Percentiles rank a stretch among this genome's conserved stretches.
Conservation (phyloP, 2,329 filamentous ascomycete species). For the Periconia digitata region DNA sequence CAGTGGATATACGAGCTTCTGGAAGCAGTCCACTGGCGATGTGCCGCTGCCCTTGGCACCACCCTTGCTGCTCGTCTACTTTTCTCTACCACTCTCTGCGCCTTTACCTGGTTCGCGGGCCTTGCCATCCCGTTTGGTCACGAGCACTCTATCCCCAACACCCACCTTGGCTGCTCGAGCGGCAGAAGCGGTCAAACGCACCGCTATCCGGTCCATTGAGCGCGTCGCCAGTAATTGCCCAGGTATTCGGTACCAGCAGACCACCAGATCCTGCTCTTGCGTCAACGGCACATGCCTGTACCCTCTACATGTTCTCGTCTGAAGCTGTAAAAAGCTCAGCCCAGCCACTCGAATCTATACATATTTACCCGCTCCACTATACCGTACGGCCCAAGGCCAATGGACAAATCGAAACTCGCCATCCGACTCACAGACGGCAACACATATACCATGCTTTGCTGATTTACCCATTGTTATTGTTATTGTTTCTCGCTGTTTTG, state of each 20-base stretch:
- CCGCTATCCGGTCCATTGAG: slow-evolving; percentile 1
- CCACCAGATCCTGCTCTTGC: slow-evolving; percentile 12
- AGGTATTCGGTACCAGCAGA: slow-evolving; percentile 8
- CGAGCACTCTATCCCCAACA: slow-evolving; percentile 6
- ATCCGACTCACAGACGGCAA: slow-evolving; percentile 9
- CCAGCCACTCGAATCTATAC: slow-evolving; percentile 18
- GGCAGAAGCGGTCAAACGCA: slow-evolving; percentile 6
- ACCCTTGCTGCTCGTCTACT: background rate
- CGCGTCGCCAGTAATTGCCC: background rate
- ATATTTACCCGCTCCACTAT: slow-evolving; percentile 36
- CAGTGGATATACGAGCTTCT: background rate
- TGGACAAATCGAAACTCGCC: slow-evolving; percentile 15
- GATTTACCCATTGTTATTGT: slow-evolving; percentile 10
- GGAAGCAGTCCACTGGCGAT: background rate
- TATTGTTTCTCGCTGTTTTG: too few species aligned
- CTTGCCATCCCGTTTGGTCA: background rate
- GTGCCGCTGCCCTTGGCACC: background rate
- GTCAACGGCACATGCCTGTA: too few species aligned
- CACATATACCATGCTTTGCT: slow-evolving; percentile 29
- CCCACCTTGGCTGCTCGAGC: slow-evolving; percentile 1
- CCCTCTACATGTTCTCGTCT: slow-evolving; percentile 23
- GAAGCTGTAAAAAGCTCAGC: slow-evolving; percentile 17
- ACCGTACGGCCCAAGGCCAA: slow-evolving; percentile 22
- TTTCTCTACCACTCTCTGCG: background rate
- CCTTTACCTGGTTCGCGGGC: slow-evolving; percentile 2